These are phyloP conservation scores for Streptanthus diversifolius DNA, from an alignment of 345 rosid species.

Conservation along the genomic window DNA sequence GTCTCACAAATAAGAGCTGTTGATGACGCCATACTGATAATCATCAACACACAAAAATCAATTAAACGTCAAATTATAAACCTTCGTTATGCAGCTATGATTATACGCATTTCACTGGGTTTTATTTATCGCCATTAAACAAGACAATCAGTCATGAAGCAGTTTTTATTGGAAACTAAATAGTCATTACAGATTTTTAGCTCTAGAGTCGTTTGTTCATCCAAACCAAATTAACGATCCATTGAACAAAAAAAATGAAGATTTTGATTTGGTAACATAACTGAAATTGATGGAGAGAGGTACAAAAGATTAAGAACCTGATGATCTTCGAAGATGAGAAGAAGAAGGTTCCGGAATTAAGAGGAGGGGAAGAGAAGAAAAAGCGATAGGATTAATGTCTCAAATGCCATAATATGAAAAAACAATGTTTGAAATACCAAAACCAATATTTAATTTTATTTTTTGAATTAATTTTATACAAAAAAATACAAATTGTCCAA, in stretches of 20 bases:
- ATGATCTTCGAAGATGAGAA: constrained; percentile 7
- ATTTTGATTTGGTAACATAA: not conserved
- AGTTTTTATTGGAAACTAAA: not conserved
- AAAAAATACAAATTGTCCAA: too few species aligned
- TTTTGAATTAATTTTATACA: too few species aligned
- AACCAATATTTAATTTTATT: too few species aligned
- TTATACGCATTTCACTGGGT: not conserved
- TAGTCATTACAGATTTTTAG: not conserved
- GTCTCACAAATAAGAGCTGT: constrained; percentile 63
- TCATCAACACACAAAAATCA: not conserved
- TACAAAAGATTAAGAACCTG: not conserved
- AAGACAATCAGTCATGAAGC: not conserved
- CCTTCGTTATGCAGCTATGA: not conserved
- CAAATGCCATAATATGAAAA: too few species aligned
- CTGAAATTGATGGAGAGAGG: not conserved
- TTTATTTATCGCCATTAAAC: not conserved
- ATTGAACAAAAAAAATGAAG: not conserved
- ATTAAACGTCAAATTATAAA: not conserved
- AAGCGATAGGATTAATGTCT: too few species aligned
- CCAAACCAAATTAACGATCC: not conserved
- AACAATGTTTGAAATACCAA: too few species aligned
- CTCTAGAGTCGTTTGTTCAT: not conserved
- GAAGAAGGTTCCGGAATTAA: not conserved
- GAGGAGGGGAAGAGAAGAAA: not conserved
- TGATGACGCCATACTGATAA: constrained; percentile 54